phyloP scores from a whole-genome alignment of 2,329 filamentous ascomycete genomes.

The Trichoderma simmonsii region DNA sequence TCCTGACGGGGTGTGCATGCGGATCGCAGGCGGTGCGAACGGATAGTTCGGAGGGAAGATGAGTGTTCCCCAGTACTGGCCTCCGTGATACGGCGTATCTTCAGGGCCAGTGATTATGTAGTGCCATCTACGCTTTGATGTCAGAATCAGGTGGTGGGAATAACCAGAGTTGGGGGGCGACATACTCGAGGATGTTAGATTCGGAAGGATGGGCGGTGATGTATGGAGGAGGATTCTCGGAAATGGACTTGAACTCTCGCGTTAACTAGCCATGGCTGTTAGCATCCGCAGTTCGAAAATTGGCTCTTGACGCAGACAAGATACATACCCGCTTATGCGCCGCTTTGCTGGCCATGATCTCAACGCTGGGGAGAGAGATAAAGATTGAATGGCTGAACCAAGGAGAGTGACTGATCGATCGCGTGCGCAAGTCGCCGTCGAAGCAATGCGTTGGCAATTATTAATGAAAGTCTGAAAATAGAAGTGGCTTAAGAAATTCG shows the following conservation, averaged over 20 bases:
- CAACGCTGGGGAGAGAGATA: background rate
- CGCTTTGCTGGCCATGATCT: constrained; percentile 66
- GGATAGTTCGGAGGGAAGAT: constrained; percentile 96
- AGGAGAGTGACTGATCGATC: constrained; percentile 23
- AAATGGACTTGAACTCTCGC: constrained; percentile 61
- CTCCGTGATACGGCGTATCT: constrained; percentile 87
- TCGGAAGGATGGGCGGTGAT: constrained; percentile 88
- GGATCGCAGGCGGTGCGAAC: constrained; percentile 93
- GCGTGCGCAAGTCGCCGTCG: background rate
- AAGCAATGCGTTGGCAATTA: background rate
- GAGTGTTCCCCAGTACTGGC: constrained; percentile 97
- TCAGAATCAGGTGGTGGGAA: background rate
- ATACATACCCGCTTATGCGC: constrained; percentile 65
- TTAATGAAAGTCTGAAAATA: background rate
- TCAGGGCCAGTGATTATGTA: constrained; percentile 94
- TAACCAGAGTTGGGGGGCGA: constrained; percentile 15
- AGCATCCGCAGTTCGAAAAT: background rate
- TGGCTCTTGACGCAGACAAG: background rate
- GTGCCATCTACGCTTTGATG: constrained; percentile 64
- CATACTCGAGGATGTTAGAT: constrained; percentile 83
- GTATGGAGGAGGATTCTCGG: constrained; percentile 78
- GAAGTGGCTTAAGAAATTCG: background rate
- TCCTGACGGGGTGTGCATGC: constrained; percentile 96
- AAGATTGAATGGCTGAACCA: background rate
- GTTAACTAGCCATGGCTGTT: constrained; percentile 47